These are phyloP conservation scores for Draba incana DNA, from an alignment of 345 rosid species.

Conservation along the genomic window DNA sequence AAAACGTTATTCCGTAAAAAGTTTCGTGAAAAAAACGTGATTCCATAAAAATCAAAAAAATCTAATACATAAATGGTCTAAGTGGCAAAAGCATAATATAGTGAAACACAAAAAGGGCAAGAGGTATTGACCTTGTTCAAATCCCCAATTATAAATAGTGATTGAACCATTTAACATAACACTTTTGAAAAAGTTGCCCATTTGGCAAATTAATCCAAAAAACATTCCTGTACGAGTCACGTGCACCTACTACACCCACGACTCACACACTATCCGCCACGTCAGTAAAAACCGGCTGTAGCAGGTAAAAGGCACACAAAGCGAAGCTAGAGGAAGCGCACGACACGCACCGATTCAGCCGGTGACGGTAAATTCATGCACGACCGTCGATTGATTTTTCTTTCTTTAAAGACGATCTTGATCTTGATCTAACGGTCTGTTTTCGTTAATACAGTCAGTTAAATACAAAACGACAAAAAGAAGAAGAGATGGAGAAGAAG, in stretches of 20 bases:
- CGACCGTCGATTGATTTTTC: conserved; percentile 30
- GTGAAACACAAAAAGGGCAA: no score
- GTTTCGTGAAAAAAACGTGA: no score
- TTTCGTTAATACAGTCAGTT: conserved; percentile 5
- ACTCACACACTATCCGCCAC: conserved; percentile 40
- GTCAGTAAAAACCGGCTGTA: conserved; percentile 46
- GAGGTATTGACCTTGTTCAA: no score
- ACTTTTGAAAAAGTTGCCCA: no score
- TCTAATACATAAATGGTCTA: no score
- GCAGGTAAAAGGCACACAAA: conserved; percentile 33
- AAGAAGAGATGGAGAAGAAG: neutral
- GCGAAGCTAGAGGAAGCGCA: conserved; percentile 26
- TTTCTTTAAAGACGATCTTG: neutral
- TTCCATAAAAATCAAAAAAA: no score
- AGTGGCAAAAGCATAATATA: no score
- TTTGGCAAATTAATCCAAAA: no score
- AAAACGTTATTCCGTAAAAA: no score
- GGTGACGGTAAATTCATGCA: conserved; percentile 43
- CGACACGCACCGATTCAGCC: conserved; percentile 53
- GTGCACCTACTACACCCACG: conserved; percentile 49
- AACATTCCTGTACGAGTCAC: conserved; percentile 51
- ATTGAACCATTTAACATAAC: no score
- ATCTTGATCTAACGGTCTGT: conserved; percentile 36
- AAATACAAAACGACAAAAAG: conserved; percentile 11
- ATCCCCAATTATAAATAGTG: no score